Evolutionary conservation across 495 filamentous ascomycete genomes (phyloP).

Genomic region (Tuber melanosporum): DNA sequence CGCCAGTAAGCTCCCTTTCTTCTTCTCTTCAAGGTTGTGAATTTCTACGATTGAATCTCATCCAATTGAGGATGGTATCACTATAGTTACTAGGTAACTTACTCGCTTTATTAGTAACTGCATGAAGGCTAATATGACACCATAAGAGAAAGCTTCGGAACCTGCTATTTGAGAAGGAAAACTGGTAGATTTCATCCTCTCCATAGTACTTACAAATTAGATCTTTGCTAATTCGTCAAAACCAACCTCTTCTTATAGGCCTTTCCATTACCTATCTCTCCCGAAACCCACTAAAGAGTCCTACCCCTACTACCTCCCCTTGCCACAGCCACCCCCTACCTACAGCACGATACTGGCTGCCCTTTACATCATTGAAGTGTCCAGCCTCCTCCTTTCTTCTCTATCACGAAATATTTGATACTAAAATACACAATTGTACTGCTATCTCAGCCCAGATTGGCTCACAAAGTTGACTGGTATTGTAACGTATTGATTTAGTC

Average conservation of each 20-base stretch:
- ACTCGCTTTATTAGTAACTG: not conserved
- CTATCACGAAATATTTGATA: too few relatives aligned
- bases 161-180: not conserved
- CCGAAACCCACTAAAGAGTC: not conserved
- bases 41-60: not conserved
- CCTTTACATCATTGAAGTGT: too few relatives aligned
- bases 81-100: not conserved
- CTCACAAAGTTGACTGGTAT: too few relatives aligned
- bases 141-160: not conserved
- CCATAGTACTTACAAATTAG: not conserved
- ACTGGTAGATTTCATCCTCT: not conserved
- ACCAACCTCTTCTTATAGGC: not conserved
- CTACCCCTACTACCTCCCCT: not conserved
- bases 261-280: not conserved
- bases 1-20: not conserved
- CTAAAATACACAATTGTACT: too few relatives aligned
- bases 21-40: not conserved
- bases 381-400: too few relatives aligned
- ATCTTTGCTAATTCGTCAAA: too few relatives aligned
- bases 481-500: too few relatives aligned
- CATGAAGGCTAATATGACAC: too few relatives aligned
- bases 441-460: too few relatives aligned
- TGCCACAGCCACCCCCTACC: too few relatives aligned
- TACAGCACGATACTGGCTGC: too few relatives aligned
- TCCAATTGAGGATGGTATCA: not conserved